Conservation (phyloP, 1,139 yeast species). For the Blastobotrys malaysiensis region DNA sequence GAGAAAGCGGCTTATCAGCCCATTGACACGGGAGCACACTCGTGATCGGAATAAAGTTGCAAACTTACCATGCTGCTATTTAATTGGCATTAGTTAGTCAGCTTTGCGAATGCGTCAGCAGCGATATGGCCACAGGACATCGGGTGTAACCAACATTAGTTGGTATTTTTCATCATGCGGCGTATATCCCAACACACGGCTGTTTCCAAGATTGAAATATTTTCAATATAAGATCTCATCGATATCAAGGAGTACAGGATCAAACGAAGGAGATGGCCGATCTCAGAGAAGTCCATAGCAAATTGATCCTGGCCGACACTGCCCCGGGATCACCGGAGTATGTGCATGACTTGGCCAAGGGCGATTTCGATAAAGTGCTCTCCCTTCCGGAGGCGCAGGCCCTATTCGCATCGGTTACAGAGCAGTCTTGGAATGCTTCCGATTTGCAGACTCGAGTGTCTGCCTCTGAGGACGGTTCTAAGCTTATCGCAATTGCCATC, state of each 20-base stretch:
- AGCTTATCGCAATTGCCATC: constrained; percentile 8
- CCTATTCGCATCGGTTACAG: neutral
- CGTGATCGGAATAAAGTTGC: too few relatives aligned
- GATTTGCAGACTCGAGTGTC: neutral
- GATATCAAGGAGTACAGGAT: neutral
- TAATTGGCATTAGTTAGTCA: too few relatives aligned
- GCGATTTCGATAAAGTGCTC: neutral
- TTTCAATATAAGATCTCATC: neutral
- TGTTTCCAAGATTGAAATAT: neutral
- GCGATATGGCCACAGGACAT: too few relatives aligned
- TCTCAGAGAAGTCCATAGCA: neutral
- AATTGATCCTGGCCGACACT: neutral
- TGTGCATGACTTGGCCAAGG: neutral
- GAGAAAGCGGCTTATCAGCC: too few relatives aligned
- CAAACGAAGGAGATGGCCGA: neutral
- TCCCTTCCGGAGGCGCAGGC: neutral
- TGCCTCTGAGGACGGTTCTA: neutral
- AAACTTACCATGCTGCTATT: too few relatives aligned
- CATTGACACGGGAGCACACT: too few relatives aligned
- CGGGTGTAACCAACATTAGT: neutral
- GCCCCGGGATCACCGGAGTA: neutral
- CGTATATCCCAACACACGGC: neutral
- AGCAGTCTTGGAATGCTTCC: neutral
- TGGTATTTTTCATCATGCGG: neutral
- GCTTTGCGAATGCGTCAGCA: too few relatives aligned